Conservation (phyloP, 768 basidiomycete genomes). For the Mycena chlorophos region DNA sequence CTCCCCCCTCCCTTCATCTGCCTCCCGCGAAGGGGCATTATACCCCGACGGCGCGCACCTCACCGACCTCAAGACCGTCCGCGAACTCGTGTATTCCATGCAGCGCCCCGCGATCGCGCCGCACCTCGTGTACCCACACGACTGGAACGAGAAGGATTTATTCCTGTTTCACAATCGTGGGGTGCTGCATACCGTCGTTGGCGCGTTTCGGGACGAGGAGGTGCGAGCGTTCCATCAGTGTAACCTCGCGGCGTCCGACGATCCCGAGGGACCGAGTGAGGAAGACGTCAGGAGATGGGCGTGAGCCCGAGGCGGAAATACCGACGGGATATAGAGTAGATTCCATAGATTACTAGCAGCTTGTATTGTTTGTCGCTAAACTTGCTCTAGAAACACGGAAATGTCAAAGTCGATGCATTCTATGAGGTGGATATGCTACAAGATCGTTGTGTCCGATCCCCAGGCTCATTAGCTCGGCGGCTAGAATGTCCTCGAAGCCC, state of each 20-base stretch:
- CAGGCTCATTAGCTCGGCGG: too few species aligned
- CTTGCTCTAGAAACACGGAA: too few species aligned
- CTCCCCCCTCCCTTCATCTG: constrained; percentile 67
- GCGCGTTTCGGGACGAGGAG: constrained; percentile 66
- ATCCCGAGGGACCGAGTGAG: constrained; percentile 64
- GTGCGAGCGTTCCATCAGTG: constrained; percentile 83
- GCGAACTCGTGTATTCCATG: constrained; percentile 79
- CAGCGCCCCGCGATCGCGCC: constrained; percentile 90
- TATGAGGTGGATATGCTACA: too few species aligned
- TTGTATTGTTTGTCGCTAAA: too few species aligned
- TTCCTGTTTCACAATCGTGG: constrained; percentile 88
- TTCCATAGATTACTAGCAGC: too few species aligned
- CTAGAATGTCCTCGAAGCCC: too few species aligned
- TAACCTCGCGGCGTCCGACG: constrained; percentile 80
- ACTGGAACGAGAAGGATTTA: constrained; percentile 69
- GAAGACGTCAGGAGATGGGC: constrained; percentile 69
- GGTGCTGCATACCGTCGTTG: constrained; percentile 78
- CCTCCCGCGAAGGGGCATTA: constrained; percentile 59
- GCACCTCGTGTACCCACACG: constrained; percentile 83
- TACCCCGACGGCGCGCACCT: constrained; percentile 84
- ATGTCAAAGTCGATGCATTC: too few species aligned
- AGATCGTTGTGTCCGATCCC: too few species aligned
- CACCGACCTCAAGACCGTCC: constrained; percentile 69
- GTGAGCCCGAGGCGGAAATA: too few species aligned
- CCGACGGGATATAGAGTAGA: too few species aligned